Evolutionary conservation across 306 rosid genomes (phyloP).

Genomic region (Luffa acutangula): DNA sequence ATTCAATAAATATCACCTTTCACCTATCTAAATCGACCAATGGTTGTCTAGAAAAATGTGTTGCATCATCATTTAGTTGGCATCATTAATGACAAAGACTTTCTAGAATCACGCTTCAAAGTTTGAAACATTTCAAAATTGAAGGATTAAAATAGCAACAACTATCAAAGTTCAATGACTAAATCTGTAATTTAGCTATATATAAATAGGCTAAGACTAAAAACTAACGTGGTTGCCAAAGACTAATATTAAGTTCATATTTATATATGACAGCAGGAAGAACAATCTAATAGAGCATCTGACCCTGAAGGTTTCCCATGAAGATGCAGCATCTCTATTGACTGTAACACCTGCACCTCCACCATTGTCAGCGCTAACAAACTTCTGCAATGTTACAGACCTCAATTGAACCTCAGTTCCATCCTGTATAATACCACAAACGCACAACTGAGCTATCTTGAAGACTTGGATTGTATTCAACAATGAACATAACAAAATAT

Average conservation of each 20-base stretch:
- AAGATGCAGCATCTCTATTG: conserved; percentile 63
- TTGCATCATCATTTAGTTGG: background rate
- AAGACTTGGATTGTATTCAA: conserved; percentile 5
- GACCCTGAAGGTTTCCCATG: conserved; percentile 88
- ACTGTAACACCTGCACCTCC: conserved; percentile 69
- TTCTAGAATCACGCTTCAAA: background rate
- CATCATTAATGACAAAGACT: background rate
- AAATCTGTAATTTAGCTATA: background rate
- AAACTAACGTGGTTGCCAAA: background rate
- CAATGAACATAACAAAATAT: background rate
- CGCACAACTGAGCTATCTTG: conserved; percentile 6
- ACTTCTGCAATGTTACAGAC: conserved; percentile 69
- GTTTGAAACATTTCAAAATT: background rate
- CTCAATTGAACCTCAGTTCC: conserved; percentile 72
- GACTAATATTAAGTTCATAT: background rate
- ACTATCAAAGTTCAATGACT: background rate
- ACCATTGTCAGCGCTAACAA: conserved; percentile 73
- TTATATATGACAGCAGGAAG: background rate
- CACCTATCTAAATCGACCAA: background rate
- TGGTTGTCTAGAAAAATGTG: background rate
- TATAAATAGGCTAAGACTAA: background rate
- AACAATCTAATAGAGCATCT: conserved; percentile 13
- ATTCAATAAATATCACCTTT: background rate
- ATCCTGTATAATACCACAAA: conserved; percentile 40
- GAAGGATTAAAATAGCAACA: background rate